phyloP scores from a whole-genome alignment of 2,329 filamentous ascomycete genomes.

The Curvularia spicifera region DNA sequence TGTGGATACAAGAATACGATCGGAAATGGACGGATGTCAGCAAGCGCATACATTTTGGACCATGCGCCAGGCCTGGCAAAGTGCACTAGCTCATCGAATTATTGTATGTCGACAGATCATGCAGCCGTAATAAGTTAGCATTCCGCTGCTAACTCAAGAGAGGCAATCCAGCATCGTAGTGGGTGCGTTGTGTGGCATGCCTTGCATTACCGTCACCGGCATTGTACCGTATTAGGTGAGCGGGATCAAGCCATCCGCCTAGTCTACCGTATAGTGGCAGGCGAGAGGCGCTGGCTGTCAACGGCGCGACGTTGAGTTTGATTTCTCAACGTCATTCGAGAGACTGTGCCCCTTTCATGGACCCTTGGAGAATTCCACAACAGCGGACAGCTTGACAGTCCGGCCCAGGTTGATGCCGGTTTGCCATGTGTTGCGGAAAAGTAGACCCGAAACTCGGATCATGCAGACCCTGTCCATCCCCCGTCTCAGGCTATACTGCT shows the following conservation, averaged over 20 bases:
- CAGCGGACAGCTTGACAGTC: not conserved
- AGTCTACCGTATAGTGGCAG: not conserved
- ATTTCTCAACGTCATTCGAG: not conserved
- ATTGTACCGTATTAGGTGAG: constrained; percentile 13
- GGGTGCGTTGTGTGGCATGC: constrained; percentile 8
- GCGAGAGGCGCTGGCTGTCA: not conserved
- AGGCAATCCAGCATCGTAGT: constrained; percentile 6
- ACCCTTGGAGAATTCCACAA: not conserved
- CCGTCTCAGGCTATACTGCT: constrained; percentile 9
- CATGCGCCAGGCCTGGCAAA: not conserved
- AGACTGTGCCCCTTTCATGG: not conserved
- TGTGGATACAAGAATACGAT: constrained; percentile 1
- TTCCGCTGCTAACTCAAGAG: constrained; percentile 6
- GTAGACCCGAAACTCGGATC: constrained; percentile 2
- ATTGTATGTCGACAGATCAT: constrained; percentile 13
- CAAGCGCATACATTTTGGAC: constrained; percentile 9
- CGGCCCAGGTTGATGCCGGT: not conserved
- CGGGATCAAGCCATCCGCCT: not conserved
- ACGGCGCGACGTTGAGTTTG: not conserved
- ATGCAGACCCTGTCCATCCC: constrained; percentile 7
- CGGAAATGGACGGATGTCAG: constrained; percentile 1
- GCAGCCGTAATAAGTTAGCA: constrained; percentile 6
- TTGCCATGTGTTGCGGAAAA: not conserved
- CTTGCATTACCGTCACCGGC: constrained; percentile 12
- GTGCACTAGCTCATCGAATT: constrained; percentile 7